Base-by-base conservation (phyloP, 129 eudicot species). In the Flaveria robusta region DNA sequence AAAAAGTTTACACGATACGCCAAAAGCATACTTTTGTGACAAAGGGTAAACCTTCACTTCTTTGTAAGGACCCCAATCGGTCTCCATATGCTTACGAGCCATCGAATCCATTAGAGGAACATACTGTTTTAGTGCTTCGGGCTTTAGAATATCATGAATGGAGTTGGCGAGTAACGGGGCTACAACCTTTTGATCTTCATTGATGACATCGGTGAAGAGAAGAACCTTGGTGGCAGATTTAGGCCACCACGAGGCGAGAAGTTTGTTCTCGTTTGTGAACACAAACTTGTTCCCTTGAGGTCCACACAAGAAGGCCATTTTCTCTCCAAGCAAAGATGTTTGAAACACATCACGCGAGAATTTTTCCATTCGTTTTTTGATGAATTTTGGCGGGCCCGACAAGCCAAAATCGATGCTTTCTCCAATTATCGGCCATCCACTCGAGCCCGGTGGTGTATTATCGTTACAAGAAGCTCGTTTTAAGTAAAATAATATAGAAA, bases 221-320 rank as follows among this genome's bases (percentile, higher is more conserved):
- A 85, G 77, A n/a, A 80, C 83, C 60, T 78, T 81, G 13, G 68
- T 59, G 63, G 64, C 77, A 8, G 88, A 85, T 39, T 76, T 74
- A 7, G 88, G 88, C 85, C 83, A 85, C 88, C 88, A 85, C 23
- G 88, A 72, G 14, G 77, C 26, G 23, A 85, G 74, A 20, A 81
- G 45, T 52, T 81, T 85, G 78, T 66, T 59, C 42, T 84, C 88
- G 24, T 81, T 85, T 0, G 71, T 49, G 83, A 85, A 85, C 16
- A 85, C 52, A 64, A 81, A 85, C 34, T 84, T 84, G 47, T 84
- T 84, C 7, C 84, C 87, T 75, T 69, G 73, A 4, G 81, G 77
- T 2, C 84, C 84, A 42, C 84, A 81, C 31, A 81, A 52, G 63
- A 81, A 70, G 14, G 81, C 85, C 85, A 81, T 76, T 70, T 81